phyloP scores from a whole-genome alignment of 1,284 basidiomycete species.

The Irpex sp. region DNA sequence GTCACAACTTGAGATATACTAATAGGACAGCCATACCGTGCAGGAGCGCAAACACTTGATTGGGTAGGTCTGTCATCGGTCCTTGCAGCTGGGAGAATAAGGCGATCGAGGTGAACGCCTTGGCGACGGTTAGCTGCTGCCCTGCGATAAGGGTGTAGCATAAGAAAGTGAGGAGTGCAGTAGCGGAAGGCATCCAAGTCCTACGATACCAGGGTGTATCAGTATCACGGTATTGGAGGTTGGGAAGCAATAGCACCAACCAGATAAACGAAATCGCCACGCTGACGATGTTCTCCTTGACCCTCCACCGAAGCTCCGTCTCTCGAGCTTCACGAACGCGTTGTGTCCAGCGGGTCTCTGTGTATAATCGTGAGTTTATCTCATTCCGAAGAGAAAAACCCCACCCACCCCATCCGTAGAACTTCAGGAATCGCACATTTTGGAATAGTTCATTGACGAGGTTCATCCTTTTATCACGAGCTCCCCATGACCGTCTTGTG shows the following conservation, averaged over 20 bases:
- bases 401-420: slow-evolving; percentile 64
- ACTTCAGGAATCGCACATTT: slow-evolving; percentile 69
- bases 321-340: slow-evolving; percentile 50
- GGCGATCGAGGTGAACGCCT: slow-evolving; percentile 66
- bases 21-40: slow-evolving; percentile 39
- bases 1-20: slow-evolving; percentile 1
- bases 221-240: background rate
- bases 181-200: slow-evolving; percentile 71
- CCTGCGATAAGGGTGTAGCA: slow-evolving; percentile 62
- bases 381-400: too few species aligned
- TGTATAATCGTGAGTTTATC: too few species aligned
- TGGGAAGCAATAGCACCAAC: slow-evolving; percentile 25
- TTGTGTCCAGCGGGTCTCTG: slow-evolving; percentile 43
- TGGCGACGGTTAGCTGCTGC: slow-evolving; percentile 58
- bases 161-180: slow-evolving; percentile 57
- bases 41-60: slow-evolving; percentile 59
- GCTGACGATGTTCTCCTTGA: slow-evolving; percentile 59
- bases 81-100: slow-evolving; percentile 62
- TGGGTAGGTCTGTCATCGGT: slow-evolving; percentile 61
- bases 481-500: slow-evolving; percentile 61
- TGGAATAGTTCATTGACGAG: slow-evolving; percentile 79
- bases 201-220: slow-evolving; percentile 33
- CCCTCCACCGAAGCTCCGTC: slow-evolving; percentile 57
- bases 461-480: slow-evolving; percentile 73
- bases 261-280: slow-evolving; percentile 62